phyloP scores from a whole-genome alignment of 1,284 basidiomycete genomes.

The Leccinum pachyderme region DNA sequence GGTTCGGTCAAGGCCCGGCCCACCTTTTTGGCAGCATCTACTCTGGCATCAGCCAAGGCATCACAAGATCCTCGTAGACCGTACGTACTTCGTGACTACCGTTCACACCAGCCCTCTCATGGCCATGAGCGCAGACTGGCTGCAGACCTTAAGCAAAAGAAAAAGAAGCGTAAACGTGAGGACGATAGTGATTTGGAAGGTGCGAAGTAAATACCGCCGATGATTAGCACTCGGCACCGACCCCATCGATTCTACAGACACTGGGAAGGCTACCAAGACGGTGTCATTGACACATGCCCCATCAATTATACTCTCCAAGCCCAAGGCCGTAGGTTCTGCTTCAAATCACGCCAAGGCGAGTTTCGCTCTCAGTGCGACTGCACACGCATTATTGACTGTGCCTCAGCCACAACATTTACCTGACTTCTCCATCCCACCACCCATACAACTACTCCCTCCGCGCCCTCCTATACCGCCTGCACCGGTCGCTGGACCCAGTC shows the following conservation, averaged over 20 bases:
- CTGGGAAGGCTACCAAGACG: conserved; percentile 54
- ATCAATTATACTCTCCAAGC: conserved; percentile 44
- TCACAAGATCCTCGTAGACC: conserved; percentile 41
- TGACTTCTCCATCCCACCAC: conserved; percentile 57
- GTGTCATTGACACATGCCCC: conserved; percentile 41
- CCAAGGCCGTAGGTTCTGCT: conserved; percentile 47
- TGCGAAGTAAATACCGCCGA: conserved; percentile 36
- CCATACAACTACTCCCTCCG: conserved; percentile 52
- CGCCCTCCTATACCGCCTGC: conserved; percentile 67
- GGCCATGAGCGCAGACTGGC: conserved; percentile 26
- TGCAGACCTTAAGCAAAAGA: conserved; percentile 68
- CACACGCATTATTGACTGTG: conserved; percentile 13
- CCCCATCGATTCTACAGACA: conserved; percentile 34
- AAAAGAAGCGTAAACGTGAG: conserved; percentile 83
- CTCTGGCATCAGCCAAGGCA: conserved; percentile 27
- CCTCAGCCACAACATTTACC: conserved; percentile 43
- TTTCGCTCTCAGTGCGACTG: conserved; percentile 6
- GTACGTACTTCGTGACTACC: conserved; percentile 30
- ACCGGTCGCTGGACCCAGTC: conserved; percentile 76
- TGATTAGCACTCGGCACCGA: conserved; percentile 1
- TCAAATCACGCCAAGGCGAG: conserved; percentile 53
- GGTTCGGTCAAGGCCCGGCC: conserved; percentile 27
- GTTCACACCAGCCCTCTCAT: conserved; percentile 2
- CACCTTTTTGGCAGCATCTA: conserved; percentile 20
- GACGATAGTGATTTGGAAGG: conserved; percentile 72